Evolutionary conservation across 768 basidiomycete species (phyloP).

Genomic region (Leucocoprinus sp.): DNA sequence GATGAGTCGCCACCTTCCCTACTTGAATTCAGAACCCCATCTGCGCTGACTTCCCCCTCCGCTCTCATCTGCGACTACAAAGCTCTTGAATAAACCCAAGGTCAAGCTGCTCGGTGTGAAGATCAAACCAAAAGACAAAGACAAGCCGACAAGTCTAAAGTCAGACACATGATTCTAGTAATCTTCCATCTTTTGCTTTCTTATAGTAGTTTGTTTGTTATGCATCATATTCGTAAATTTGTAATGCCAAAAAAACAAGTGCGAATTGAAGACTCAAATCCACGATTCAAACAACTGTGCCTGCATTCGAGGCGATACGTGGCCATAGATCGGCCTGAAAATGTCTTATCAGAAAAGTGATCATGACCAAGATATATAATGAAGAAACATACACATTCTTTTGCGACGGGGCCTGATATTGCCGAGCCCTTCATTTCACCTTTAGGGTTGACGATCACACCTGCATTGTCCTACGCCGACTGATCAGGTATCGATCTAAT

Average conservation of each 20-base stretch:
- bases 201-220: slow-evolving; percentile 1
- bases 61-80: not conserved
- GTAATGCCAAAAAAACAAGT: slow-evolving; percentile 14
- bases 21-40: not conserved
- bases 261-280: slow-evolving; percentile 13
- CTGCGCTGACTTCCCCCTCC: not conserved
- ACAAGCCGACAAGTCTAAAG: not conserved
- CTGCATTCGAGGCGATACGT: slow-evolving; percentile 98
- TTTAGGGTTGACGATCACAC: slow-evolving; percentile 97
- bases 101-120: slow-evolving; percentile 32
- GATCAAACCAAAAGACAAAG: slow-evolving; percentile 27
- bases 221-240: slow-evolving; percentile 14
- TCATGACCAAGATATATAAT: not conserved
- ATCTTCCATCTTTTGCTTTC: not conserved
- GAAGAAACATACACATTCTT: slow-evolving; percentile 82
- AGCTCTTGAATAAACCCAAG: slow-evolving; percentile 11
- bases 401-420: slow-evolving; percentile 95
- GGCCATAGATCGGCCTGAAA: slow-evolving; percentile 92
- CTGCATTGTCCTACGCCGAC: slow-evolving; percentile 71
- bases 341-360: not conserved
- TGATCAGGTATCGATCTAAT: not conserved
- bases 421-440: slow-evolving; percentile 99
- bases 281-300: slow-evolving; percentile 81
- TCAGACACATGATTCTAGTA: not conserved
- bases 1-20: slow-evolving; percentile 1